Base-by-base conservation (phyloP, 495 filamentous ascomycete genomes). In the Aspergillus egyptiacus region DNA sequence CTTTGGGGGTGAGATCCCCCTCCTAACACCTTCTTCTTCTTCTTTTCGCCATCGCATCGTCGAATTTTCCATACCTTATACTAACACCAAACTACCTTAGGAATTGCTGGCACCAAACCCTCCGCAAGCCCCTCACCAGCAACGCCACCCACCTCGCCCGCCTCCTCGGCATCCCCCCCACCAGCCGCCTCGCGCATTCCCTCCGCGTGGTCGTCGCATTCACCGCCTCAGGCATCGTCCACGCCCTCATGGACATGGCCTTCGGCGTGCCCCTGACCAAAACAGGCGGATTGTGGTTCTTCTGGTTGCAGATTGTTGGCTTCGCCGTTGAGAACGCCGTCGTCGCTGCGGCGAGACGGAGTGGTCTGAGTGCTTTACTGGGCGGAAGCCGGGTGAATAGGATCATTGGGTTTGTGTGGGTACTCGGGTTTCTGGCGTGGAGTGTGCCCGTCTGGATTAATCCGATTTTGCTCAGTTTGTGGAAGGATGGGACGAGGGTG, bases 31-130 rank as follows among this genome's bases (percentile, higher is more conserved):
- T 42, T 20, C 17, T 18, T 23, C 39, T 32, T 1, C 8, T 10
- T 39, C 6, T 17, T 13, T 46, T n/a, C 17, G 8, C 38, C n/a
- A 17, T 24, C 9, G 34, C 20, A 10, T 1, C 31, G 8, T 15
- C 15, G 15, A 10, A 27, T 32, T 6, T 22, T 13, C 19, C n/a
- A 15, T 36, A 42, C 13, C 1, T 31, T 18, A 44, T 45, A 40
- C 46, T 27, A 8, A 38, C 28, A 6, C 17, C 38, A 27, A 19
- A 27, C 31, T 38, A 30, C 9, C 1, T 36, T 17, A 60, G 58
- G 31, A 31, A 27, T 33, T n/a, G 46, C 20, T 61, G 59, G 59
- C 59, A 61, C 23, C 59, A 61, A 51, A 43, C 31, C 20, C 51
- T 61, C 47, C 59, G 59, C n/a, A n/a, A n/a, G n/a, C 39, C 25